Evolutionary conservation across 2,329 filamentous ascomycete genomes (phyloP), one percentile per base, ranked within the genome.

Genomic region (Talaromyces funiculosus): DNA sequence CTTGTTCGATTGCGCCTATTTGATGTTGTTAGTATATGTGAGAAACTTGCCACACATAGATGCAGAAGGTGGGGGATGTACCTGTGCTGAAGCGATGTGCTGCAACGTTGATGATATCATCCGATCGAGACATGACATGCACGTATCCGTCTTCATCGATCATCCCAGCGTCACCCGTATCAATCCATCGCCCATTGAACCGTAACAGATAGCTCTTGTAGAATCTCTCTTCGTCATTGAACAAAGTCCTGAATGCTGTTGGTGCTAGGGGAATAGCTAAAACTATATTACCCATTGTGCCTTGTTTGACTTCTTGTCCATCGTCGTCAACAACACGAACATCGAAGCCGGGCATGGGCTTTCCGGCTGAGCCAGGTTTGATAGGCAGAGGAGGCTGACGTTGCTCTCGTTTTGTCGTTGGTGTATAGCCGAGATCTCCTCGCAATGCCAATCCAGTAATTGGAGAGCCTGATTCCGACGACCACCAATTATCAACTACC

Each of bases 91-190:
- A 87, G 14, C 92, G 85, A 77, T 97, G 92, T 4, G 92, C 92
- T 42, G 92, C 92, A n/a, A 96, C 92, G 70, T 97, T 97, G 70
- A 97, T 92, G 62, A 97, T 88, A 73, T 97, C 92, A 76, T 97
- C 92, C 33, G 81, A 82, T 57, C 85, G 74, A 3, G 81, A 80
- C 82, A 87, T 86, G 66, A 88, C 80, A 66, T 85, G 82, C 33
- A 86, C 79, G 66, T 86, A 86, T 4, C 84, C 84, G 42, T 93
- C 87, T 14, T 82, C 73, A 70, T 97, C 92, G 61, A 97, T 86
- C 80, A 92, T 86, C 0, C 93, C 92, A 0, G 91, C 89, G 71
- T 97, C 92, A 2, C 92, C 93, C 0, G 92, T 97, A 71, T 97
- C 92, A 45, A 97, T 75, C 90, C 90, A 97, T 66, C 84, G 84